Base-by-base conservation (phyloP, 805 yeast species). In the Starmerella khaoyaiensis region DNA sequence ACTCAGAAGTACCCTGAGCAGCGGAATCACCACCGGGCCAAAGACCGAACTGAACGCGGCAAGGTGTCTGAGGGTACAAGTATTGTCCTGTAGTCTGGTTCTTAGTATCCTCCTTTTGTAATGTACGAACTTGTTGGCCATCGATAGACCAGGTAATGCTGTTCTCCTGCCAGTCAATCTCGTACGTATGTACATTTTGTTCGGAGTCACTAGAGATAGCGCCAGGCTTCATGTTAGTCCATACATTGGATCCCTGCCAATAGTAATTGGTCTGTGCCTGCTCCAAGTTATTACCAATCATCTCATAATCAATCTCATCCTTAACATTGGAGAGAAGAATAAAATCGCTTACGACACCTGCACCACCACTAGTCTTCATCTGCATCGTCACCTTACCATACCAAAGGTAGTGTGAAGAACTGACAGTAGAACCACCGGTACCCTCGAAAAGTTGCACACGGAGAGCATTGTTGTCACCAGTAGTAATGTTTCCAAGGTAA, bases 301-400 rank as follows among this genome's bases (percentile, higher is more conserved):
- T 77, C 63, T 86, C 95, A 54, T 61, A 75, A 69, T 86, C 96
- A 51, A 84, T 69, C 67, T 86, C 96, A 64, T 84, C 96, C 65
- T 80, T 74, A 28, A 77, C 82, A 55, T 80, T 79, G 6, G 94
- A 80, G 59, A 73, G 77, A 36, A 82, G 57, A 58, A 84, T 82
- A 52, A 76, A 72, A 21, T 94, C 86, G 12, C 93, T 69, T 41
- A 84, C 70, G 25, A 84, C 94, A 66, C 96, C 96, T 8, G 60
- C 65, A 26, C 68, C 68, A 53, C 73, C 80, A 1, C 94, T 79
- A 0, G 87, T 64, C 62, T 78, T 83, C 52, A 83, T 52, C 34
- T 63, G 69, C 33, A 78, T 76, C 22, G 75, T 62, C 22, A 82
- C 68, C 55, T 75, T 79, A 37, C 96, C 96, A 60, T 79, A 84